These are phyloP conservation scores for Castanospermum australe DNA, from an alignment of 306 rosid genomes.

Conservation along the genomic window DNA sequence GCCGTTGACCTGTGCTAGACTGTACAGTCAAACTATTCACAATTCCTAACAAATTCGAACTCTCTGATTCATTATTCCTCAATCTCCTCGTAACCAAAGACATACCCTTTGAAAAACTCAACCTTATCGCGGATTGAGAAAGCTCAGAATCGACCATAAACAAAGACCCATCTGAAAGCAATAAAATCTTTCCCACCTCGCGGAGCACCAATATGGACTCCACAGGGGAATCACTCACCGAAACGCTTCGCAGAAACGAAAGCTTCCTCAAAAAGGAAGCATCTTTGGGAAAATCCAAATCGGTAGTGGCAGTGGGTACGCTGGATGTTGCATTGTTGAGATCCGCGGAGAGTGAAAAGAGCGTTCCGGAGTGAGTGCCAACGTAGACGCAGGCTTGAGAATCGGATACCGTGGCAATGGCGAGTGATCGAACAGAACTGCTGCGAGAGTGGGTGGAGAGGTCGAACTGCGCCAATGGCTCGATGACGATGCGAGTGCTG, in stretches of 20 bases:
- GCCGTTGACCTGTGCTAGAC: conserved; percentile 52
- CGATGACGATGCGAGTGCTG: conserved; percentile 66
- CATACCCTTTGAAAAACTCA: conserved; percentile 64
- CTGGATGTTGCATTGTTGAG: conserved; percentile 4
- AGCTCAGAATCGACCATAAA: conserved; percentile 61
- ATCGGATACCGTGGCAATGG: conserved; percentile 47
- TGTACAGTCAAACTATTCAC: conserved; percentile 28
- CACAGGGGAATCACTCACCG: conserved; percentile 54
- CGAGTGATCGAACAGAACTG: conserved; percentile 61
- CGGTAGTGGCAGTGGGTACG: background rate
- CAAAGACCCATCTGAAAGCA: conserved; percentile 74
- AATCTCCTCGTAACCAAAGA: conserved; percentile 55
- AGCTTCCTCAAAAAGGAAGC: conserved; percentile 40
- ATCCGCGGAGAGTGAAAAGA: conserved; percentile 59
- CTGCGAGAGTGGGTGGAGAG: conserved; percentile 49
- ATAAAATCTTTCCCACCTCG: conserved; percentile 55
- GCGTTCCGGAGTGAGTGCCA: conserved; percentile 73
- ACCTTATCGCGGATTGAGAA: conserved; percentile 47
- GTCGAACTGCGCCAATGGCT: conserved; percentile 67
- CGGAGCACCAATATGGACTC: conserved; percentile 49
- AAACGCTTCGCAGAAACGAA: conserved; percentile 46
- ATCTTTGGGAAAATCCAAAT: conserved; percentile 12
- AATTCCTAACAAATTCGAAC: conserved; percentile 39
- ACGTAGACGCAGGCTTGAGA: conserved; percentile 49
- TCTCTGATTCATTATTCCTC: conserved; percentile 52